Evolutionary conservation across 306 rosid genomes (phyloP), one percentile per base, ranked within the genome.

Genomic region (Cucumis melo): DNA sequence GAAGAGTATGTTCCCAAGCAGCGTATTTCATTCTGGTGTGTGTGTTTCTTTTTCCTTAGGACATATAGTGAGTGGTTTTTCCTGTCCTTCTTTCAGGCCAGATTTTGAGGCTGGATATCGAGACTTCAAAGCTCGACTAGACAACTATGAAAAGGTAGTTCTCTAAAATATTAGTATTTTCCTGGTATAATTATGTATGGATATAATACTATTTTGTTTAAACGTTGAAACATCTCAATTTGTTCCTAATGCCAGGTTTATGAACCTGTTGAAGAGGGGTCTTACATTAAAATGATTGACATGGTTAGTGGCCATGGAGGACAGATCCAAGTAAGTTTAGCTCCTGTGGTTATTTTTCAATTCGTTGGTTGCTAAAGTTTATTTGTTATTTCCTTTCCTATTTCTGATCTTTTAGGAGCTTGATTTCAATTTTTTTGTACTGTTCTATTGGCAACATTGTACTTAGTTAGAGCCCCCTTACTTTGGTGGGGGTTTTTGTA

Each of bases 231-330:
- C 48, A 44, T 73, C 71, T 79, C 38, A 63, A 77, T 78, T 65
- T 78, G 60, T 70, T 76, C 55, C 73, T 81, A 64, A 76, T 77
- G 70, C 74, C 82, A 94, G 99, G 95, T 82, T 70, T 94, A 94
- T 81, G 99, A 94, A 81, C 82, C 97, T 57, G 99, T 94, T 34
- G 93, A 89, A 83, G 99, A 94, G 88, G 99, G 99, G 58, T 94
- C 99, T 21, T 94, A 92, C 85, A 90, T 94, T 85, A 94, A 94
- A 90, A 92, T 94, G 99, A 94, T 94, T 71, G 97, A 94, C 84
- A 94, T 85, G 90, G 97, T 86, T 88, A 94, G 97, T 80, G 99
- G 99, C 79, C 83, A 92, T 53, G 97, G 99, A 64, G 99, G 99
- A 61, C 99, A 90, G 84, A 92, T 94, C 81, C 97, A 92, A 81